Base-by-base conservation (phyloP, 1,284 basidiomycete species). In the Trichosporon sp. region DNA sequence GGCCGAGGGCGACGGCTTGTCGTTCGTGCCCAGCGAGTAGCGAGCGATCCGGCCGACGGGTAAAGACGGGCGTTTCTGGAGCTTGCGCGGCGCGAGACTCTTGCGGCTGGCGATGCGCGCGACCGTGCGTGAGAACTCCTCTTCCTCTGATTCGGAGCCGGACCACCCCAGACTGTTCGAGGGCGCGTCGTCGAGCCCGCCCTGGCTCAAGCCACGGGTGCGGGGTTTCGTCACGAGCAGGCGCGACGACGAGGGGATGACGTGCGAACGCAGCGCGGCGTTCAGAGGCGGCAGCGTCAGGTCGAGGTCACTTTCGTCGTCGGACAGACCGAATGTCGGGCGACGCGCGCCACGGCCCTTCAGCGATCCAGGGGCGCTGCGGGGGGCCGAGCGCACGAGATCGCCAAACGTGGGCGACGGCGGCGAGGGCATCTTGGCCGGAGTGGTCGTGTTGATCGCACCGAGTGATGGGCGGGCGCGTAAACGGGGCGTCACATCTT, bases 71-170 rank as follows among this genome's bases (percentile, higher is more conserved):
- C 71, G 71, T 65, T 72, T 72, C 10, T 56, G 32, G 10, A 74
- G 46, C 7, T 64, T 65, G 21, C 67, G 68, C 1, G 66, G 21
- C 21, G 64, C 40, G 11, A 67, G 46, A n/a, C 64, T 61, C 73
- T 74, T 77, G 31, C 77, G 73, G 19, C 40, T 56, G 6, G 72
- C 70, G 16, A 81, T 75, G 14, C 67, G 67, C 3, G 74, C 63
- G 14, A 79, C 74, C 2, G 76, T 74, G 54, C 71, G 66, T 6
- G 75, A 72, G 72, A 78, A 80, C 65, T 78, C 79, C 46, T 81
- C 80, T 66, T 81, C 80, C 67, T 81, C 80, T 5, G 76, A 78
- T 54, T 81, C 80, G 56, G 76, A 77, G 2, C 80, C 79, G 32
- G 75, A 76, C 79, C 80, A 81, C 0, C 79, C 80, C 7, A 68